Percentiles rank a stretch among this genome's conserved stretches.
phyloP scores from a whole-genome alignment of 768 basidiomycete genomes.

The Albatrellus ellisii region DNA sequence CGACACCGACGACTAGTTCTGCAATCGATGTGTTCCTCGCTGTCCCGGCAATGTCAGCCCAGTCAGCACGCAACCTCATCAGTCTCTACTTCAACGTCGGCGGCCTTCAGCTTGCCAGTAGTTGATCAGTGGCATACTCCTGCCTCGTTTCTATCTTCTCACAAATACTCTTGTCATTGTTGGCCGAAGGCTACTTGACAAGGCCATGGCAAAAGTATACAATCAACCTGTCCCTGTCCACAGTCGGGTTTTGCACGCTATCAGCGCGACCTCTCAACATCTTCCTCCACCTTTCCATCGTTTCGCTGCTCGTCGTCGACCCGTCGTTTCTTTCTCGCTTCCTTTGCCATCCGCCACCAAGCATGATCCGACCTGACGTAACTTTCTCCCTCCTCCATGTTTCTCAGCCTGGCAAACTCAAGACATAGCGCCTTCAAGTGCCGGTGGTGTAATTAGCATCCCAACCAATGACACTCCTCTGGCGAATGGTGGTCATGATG shows the following conservation, averaged over 20 bases:
- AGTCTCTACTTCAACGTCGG: conserved; percentile 11
- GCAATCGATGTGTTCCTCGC: conserved; percentile 13
- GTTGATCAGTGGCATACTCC: conserved; percentile 14
- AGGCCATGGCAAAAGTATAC: background rate
- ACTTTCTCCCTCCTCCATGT: conserved; percentile 25
- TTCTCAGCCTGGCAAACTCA: conserved; percentile 72
- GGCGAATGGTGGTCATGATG: conserved; percentile 34
- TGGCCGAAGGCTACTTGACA: background rate
- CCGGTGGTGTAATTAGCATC: conserved; percentile 48
- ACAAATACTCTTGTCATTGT: background rate
- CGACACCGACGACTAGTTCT: conserved; percentile 30
- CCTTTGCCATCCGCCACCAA: conserved; percentile 10
- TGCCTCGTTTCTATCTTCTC: background rate
- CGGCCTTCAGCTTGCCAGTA: conserved; percentile 12
- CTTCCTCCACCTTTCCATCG: conserved; percentile 10
- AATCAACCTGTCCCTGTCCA: no score
- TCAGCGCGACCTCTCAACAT: conserved; percentile 1
- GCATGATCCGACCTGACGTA: conserved; percentile 18
- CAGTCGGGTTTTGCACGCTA: background rate
- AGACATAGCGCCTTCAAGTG: conserved; percentile 53
- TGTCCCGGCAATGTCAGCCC: conserved; percentile 12
- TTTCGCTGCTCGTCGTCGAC: conserved; percentile 14
- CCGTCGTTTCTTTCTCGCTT: conserved; percentile 19
- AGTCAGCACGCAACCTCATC: conserved; percentile 11
- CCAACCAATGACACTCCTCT: conserved; percentile 35